Evolutionary conservation across 2,329 filamentous ascomycete species (phyloP).

Genomic region (Dactylellina sp.): DNA sequence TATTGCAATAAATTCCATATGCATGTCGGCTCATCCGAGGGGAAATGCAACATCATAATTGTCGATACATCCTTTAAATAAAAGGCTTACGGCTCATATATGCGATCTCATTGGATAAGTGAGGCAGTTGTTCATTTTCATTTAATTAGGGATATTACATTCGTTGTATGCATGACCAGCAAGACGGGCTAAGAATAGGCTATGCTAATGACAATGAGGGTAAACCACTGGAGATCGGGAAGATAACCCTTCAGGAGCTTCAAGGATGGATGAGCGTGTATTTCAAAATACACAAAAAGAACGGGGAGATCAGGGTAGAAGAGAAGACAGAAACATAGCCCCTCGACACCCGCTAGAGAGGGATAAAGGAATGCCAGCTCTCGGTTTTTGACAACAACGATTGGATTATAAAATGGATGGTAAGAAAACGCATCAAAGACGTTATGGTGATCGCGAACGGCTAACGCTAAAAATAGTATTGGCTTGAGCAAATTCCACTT

Average conservation of each 20-base stretch:
- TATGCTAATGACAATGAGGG: conserved; percentile 32
- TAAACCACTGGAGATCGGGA: conserved; percentile 22
- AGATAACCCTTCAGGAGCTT: background rate
- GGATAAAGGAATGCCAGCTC: background rate
- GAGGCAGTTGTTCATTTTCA: conserved; percentile 3
- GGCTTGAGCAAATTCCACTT: background rate
- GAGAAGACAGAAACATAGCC: background rate
- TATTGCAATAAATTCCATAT: background rate
- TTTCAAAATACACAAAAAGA: conserved; percentile 4
- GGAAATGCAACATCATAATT: conserved; percentile 26
- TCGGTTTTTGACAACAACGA: background rate
- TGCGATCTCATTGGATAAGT: conserved; percentile 26
- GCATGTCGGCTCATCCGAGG: conserved; percentile 18
- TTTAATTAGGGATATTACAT: conserved; percentile 32
- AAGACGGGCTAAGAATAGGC: conserved; percentile 26
- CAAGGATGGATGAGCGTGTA: background rate
- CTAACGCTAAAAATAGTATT: conserved; percentile 22
- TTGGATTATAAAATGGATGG: conserved; percentile 15
- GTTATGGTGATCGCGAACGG: conserved; percentile 11
- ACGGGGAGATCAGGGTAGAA: conserved; percentile 8
- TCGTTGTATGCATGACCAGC: conserved; percentile 23
- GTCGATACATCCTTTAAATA: background rate
- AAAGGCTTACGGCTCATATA: conserved; percentile 15
- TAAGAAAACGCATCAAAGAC: background rate
- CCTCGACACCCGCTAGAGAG: conserved; percentile 15